phyloP scores from a whole-genome alignment of 306 rosid genomes.

The Rosa persica region DNA sequence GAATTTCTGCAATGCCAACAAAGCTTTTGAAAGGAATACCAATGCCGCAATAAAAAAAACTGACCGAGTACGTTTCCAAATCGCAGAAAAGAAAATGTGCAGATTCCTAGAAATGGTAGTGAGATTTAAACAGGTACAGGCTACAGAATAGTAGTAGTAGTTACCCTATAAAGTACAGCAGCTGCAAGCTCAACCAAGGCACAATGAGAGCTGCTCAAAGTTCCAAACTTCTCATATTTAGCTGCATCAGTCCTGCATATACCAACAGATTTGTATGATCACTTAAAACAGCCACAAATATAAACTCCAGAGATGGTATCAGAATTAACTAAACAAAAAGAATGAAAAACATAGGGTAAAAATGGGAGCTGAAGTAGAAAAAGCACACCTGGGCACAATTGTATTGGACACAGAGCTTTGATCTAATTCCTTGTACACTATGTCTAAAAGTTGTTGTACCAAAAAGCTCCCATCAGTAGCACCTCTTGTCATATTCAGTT shows the following conservation, averaged over 20 bases:
- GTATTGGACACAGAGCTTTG: conserved; percentile 55
- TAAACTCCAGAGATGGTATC: conserved; percentile 24
- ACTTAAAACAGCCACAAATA: conserved; percentile 14
- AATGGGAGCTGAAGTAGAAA: not conserved
- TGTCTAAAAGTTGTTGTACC: conserved; percentile 79
- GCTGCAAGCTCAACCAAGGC: conserved; percentile 89
- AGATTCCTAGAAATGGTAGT: not conserved
- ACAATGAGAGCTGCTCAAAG: conserved; percentile 64
- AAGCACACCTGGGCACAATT: conserved; percentile 54
- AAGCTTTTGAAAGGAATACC: conserved; percentile 9
- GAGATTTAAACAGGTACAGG: not conserved
- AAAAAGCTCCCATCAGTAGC: conserved; percentile 55
- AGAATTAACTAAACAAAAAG: conserved; percentile 3
- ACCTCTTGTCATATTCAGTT: conserved; percentile 63
- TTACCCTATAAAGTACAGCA: conserved; percentile 69
- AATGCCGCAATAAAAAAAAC: not conserved
- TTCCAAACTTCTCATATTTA: conserved; percentile 82
- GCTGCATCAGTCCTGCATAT: conserved; percentile 64
- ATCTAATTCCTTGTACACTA: conserved; percentile 89
- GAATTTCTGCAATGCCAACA: conserved; percentile 8
- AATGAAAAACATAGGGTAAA: too few relatives aligned
- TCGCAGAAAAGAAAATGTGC: not conserved
- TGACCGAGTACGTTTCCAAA: not conserved
- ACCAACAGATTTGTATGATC: conserved; percentile 21
- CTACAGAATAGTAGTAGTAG: conserved; percentile 20